Evolutionary conservation across 768 basidiomycete genomes (phyloP).

Genomic region (Amanita polypyramis): DNA sequence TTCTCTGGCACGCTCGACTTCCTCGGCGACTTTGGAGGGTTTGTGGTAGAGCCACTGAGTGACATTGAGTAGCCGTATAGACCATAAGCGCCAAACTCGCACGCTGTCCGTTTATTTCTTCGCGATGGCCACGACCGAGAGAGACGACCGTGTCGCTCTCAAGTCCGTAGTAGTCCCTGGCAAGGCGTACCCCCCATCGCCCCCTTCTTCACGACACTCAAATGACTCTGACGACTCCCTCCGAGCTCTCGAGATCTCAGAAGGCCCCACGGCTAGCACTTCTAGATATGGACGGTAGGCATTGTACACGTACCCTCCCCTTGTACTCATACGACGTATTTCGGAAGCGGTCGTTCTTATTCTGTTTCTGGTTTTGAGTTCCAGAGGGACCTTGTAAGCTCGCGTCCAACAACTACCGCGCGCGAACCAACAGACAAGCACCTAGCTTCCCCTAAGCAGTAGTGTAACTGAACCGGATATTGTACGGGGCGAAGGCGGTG

Average conservation of each 20-base stretch:
- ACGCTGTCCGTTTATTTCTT: slow-evolving; percentile 4
- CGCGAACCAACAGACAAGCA: background rate
- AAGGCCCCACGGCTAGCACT: slow-evolving; percentile 37
- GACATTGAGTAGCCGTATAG: slow-evolving; percentile 9
- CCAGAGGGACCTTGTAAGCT: slow-evolving; percentile 44
- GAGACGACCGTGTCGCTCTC: slow-evolving; percentile 35
- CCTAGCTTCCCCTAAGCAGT: slow-evolving; percentile 55
- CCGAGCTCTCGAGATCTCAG: slow-evolving; percentile 67
- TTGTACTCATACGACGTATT: background rate
- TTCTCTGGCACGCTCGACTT: slow-evolving; percentile 53
- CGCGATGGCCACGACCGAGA: slow-evolving; percentile 27
- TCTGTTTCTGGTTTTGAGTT: slow-evolving; percentile 75
- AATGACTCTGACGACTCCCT: slow-evolving; percentile 66
- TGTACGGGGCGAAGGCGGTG: slow-evolving; percentile 33
- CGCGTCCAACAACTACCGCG: background rate
- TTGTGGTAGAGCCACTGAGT: slow-evolving; percentile 14
- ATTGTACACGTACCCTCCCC: background rate
- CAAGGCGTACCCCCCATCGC: slow-evolving; percentile 25
- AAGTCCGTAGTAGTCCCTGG: slow-evolving; percentile 25
- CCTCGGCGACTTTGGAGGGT: slow-evolving; percentile 37
- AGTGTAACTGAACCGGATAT: slow-evolving; percentile 66
- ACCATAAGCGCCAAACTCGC: background rate
- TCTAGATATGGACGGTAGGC: slow-evolving; percentile 25
- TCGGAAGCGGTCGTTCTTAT: slow-evolving; percentile 39
- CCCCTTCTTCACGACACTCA: slow-evolving; percentile 31